These are phyloP conservation scores for Nyssa sinensis DNA, from an alignment of 148 eudicot genomes.

Conservation along the genomic window DNA sequence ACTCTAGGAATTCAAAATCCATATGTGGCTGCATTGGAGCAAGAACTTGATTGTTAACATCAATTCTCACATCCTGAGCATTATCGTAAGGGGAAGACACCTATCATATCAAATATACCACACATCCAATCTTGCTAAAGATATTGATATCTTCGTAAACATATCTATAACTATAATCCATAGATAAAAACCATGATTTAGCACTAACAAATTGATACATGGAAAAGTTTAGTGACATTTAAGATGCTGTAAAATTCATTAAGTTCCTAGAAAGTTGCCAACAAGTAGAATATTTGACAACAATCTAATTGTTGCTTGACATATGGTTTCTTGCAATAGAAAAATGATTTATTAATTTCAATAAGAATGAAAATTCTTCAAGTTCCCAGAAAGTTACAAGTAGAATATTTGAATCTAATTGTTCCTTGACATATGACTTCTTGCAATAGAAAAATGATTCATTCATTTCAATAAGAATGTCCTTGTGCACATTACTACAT, in stretches of 20 bases:
- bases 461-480: too few relatives aligned
- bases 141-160: neutral
- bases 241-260: neutral
- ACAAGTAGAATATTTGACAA: too few relatives aligned
- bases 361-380: neutral
- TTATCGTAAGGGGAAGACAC: slow-evolving; percentile 13
- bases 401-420: too few relatives aligned
- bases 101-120: neutral
- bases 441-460: too few relatives aligned
- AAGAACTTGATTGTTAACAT: slow-evolving; percentile 14
- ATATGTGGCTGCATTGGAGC: slow-evolving; percentile 23
- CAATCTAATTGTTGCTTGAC: too few relatives aligned
- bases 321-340: too few relatives aligned
- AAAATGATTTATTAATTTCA: too few relatives aligned
- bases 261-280: too few relatives aligned
- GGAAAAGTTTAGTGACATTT: neutral
- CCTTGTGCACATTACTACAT: too few relatives aligned
- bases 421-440: too few relatives aligned
- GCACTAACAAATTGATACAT: neutral
- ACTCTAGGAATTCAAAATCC: slow-evolving; percentile 27
- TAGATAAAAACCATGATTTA: neutral
- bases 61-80: slow-evolving; percentile 24
- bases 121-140: neutral
- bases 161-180: neutral
- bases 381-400: too few relatives aligned